Percentiles rank a stretch among this genome's conserved stretches.
phyloP scores from a whole-genome alignment of 148 eudicot genomes.

The Limonium bicolor region DNA sequence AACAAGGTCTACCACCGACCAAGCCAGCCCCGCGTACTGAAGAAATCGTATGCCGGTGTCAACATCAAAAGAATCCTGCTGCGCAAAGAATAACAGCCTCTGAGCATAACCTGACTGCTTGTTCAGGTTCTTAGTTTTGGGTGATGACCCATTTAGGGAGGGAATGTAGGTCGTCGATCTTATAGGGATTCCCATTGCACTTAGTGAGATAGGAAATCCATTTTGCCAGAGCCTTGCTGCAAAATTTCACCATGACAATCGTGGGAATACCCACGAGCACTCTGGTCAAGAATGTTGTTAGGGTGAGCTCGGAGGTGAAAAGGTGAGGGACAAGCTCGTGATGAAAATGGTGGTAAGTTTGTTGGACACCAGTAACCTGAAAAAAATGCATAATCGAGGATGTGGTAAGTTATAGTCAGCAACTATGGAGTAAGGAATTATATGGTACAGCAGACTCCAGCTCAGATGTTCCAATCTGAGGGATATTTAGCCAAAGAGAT shows the following conservation, averaged over 20 bases:
- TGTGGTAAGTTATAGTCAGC: too few species aligned
- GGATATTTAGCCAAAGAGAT: too few species aligned
- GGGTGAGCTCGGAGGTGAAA: slow-evolving; percentile 50
- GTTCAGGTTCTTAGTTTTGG: slow-evolving; percentile 24
- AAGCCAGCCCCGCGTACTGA: slow-evolving; percentile 93
- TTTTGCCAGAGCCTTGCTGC: slow-evolving; percentile 91
- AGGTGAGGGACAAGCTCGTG: slow-evolving; percentile 63
- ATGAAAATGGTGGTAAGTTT: slow-evolving; percentile 80
- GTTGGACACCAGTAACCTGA: slow-evolving; percentile 77
- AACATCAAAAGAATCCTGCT: slow-evolving; percentile 59
- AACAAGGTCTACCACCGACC: slow-evolving; percentile 97
- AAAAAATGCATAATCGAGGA: neutral
- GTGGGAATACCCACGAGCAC: slow-evolving; percentile 75
- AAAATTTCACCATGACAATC: slow-evolving; percentile 73
- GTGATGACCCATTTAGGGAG: slow-evolving; percentile 18
- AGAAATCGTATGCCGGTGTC: slow-evolving; percentile 88
- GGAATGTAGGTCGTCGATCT: slow-evolving; percentile 66
- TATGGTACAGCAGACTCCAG: too few species aligned
- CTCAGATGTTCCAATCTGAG: too few species aligned
- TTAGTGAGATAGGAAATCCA: slow-evolving; percentile 70
- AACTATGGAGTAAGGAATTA: too few species aligned
- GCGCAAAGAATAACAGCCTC: slow-evolving; percentile 42
- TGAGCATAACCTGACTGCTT: slow-evolving; percentile 50
- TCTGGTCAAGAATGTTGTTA: slow-evolving; percentile 45
- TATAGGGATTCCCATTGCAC: slow-evolving; percentile 68